Percentiles rank a stretch among this genome's conserved stretches.
Conservation (phyloP, 768 basidiomycete species). For the Lentinula sp. region DNA sequence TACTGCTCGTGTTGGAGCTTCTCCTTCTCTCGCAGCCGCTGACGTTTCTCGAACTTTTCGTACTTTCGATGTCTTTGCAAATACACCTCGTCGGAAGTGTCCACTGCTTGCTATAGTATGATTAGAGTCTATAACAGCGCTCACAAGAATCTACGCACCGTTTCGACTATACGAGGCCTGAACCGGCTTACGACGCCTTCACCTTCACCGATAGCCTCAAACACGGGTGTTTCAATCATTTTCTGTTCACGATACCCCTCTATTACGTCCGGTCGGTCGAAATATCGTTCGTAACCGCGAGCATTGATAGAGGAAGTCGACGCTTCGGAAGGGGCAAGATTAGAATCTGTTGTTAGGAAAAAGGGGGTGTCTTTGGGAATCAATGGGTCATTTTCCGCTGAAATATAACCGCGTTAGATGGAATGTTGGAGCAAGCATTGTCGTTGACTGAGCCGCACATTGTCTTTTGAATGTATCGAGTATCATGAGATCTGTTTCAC, state of each 20-base stretch:
- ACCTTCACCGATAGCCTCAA: constrained; percentile 38
- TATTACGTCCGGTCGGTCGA: constrained; percentile 73
- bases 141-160: constrained; percentile 43
- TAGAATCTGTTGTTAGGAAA: constrained; percentile 67
- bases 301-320: constrained; percentile 41
- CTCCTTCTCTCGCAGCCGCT: constrained; percentile 84
- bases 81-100: constrained; percentile 78
- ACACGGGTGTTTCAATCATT: constrained; percentile 77
- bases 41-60: constrained; percentile 81
- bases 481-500: constrained; percentile 79
- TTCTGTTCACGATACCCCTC: constrained; percentile 63
- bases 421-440: constrained; percentile 9
- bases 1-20: constrained; percentile 90
- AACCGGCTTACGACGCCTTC: constrained; percentile 53
- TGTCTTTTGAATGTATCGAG: constrained; percentile 74
- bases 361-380: constrained; percentile 64
- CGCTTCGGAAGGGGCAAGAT: constrained; percentile 34
- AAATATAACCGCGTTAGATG: constrained; percentile 13
- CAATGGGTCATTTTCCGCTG: constrained; percentile 68
- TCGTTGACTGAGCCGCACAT: constrained; percentile 41
- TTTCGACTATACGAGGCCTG: constrained; percentile 61
- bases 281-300: constrained; percentile 64
- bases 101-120: constrained; percentile 26
- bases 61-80: constrained; percentile 82
- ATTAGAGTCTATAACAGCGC: not conserved